Evolutionary conservation across 768 basidiomycete genomes (phyloP).

Genomic region (Pleurotus tuber-regium): DNA sequence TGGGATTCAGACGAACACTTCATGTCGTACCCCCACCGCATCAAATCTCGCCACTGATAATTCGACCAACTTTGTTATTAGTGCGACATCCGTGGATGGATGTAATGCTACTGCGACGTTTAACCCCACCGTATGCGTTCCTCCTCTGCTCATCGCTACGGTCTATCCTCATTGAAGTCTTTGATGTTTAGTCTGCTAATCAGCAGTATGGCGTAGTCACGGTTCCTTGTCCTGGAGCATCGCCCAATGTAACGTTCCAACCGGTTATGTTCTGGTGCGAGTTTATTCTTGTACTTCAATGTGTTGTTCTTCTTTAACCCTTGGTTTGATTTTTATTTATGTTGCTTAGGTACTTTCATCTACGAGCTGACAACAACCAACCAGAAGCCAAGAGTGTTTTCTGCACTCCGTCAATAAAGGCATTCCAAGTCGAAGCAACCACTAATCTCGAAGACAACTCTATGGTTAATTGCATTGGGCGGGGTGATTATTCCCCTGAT

Average conservation of each 20-base stretch:
- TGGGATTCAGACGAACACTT: slow-evolving; percentile 42
- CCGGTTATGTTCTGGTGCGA: slow-evolving; percentile 74
- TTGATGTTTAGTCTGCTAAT: slow-evolving; percentile 4
- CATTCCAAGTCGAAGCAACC: slow-evolving; percentile 40
- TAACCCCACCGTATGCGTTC: slow-evolving; percentile 28
- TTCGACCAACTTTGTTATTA: slow-evolving; percentile 30
- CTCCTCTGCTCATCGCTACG: no score
- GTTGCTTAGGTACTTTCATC: slow-evolving; percentile 37
- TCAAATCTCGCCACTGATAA: slow-evolving; percentile 20
- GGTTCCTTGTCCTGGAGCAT: slow-evolving; percentile 34
- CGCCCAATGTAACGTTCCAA: slow-evolving; percentile 31
- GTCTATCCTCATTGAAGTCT: not conserved
- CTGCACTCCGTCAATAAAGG: slow-evolving; percentile 49
- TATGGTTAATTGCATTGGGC: slow-evolving; percentile 33
- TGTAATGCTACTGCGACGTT: slow-evolving; percentile 40
- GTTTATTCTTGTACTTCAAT: slow-evolving; percentile 11
- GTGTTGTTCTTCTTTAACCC: not conserved
- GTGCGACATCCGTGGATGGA: slow-evolving; percentile 45
- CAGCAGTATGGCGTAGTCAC: slow-evolving; percentile 49
- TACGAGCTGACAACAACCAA: slow-evolving; percentile 21
- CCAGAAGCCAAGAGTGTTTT: slow-evolving; percentile 51
- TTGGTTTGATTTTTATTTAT: no score
- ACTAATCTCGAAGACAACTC: slow-evolving; percentile 42
- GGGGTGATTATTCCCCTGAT: slow-evolving; percentile 25
- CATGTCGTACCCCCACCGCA: slow-evolving; percentile 42